Conservation (phyloP, 1,139 yeast species). For the Arxiozyma slooffiae region DNA sequence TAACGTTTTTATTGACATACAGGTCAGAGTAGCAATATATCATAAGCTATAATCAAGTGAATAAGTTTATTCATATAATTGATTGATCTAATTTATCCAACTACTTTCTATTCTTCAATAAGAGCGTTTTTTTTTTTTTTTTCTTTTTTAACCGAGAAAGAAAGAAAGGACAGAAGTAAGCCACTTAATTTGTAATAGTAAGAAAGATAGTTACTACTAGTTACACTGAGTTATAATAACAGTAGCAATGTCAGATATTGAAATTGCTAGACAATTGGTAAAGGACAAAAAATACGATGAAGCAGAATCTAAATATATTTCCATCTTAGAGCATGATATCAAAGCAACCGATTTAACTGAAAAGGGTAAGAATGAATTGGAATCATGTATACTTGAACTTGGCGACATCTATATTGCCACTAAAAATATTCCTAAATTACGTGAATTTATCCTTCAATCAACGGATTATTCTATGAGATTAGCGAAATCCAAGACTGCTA, state of each 20-base stretch:
- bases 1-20: too few relatives aligned
- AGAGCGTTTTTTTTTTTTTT: too few relatives aligned
- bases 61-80: too few relatives aligned
- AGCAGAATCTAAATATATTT: slow-evolving; percentile 49
- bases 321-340: slow-evolving; percentile 16
- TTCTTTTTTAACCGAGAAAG: too few relatives aligned
- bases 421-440: slow-evolving; percentile 42
- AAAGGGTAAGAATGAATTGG: slow-evolving; percentile 41
- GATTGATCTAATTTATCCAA: too few relatives aligned
- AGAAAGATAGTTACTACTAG: too few relatives aligned
- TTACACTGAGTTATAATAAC: neutral
- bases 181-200: neutral
- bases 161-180: too few relatives aligned
- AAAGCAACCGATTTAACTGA: slow-evolving; percentile 31
- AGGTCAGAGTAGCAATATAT: too few relatives aligned
- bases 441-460: slow-evolving; percentile 57
- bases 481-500: slow-evolving; percentile 93
- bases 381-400: slow-evolving; percentile 52
- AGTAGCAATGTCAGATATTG: slow-evolving; percentile 31
- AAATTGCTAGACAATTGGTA: slow-evolving; percentile 51
- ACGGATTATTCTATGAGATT: slow-evolving; percentile 57
- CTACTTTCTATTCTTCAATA: neutral
- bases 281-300: slow-evolving; percentile 38
- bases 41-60: too few relatives aligned
- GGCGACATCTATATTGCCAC: slow-evolving; percentile 47